Conservation (phyloP, 768 basidiomycete species). For the Harrya chromipes region DNA sequence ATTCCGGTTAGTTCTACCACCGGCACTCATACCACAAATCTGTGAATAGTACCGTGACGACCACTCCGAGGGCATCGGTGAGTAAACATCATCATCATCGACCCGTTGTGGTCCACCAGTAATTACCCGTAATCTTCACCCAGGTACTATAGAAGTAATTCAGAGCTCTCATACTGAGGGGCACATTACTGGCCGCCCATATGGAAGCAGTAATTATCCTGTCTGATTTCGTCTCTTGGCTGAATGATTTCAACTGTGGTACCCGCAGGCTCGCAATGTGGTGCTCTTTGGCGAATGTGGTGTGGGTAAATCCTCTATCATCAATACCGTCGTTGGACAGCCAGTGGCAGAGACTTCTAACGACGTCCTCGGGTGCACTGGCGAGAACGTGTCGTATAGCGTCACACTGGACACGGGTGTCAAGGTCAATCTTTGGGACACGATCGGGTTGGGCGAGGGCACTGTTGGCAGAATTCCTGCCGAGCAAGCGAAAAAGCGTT, state of each 20-base stretch:
- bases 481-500: constrained; percentile 11
- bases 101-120: background rate
- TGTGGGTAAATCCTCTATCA: constrained; percentile 40
- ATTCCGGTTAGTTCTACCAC: background rate
- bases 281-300: constrained; percentile 35
- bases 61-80: background rate
- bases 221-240: background rate
- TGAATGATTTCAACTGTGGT: background rate
- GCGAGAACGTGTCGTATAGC: constrained; percentile 16
- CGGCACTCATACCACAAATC: background rate
- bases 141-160: background rate
- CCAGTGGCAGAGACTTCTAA: constrained; percentile 28
- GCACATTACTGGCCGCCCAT: background rate
- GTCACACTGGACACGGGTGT: constrained; percentile 14
- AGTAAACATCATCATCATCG: background rate
- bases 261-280: constrained; percentile 26
- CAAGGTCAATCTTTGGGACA: constrained; percentile 32
- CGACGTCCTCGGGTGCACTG: constrained; percentile 29
- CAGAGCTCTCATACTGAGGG: background rate
- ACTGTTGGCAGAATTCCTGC: constrained; percentile 16
- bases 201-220: constrained; percentile 9
- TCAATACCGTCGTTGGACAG: constrained; percentile 34
- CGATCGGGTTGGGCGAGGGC: constrained; percentile 34
- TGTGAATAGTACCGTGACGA: background rate
- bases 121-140: background rate